These are phyloP conservation scores for Gastrolobium villosum DNA, from an alignment of 306 rosid genomes.

Conservation along the genomic window DNA sequence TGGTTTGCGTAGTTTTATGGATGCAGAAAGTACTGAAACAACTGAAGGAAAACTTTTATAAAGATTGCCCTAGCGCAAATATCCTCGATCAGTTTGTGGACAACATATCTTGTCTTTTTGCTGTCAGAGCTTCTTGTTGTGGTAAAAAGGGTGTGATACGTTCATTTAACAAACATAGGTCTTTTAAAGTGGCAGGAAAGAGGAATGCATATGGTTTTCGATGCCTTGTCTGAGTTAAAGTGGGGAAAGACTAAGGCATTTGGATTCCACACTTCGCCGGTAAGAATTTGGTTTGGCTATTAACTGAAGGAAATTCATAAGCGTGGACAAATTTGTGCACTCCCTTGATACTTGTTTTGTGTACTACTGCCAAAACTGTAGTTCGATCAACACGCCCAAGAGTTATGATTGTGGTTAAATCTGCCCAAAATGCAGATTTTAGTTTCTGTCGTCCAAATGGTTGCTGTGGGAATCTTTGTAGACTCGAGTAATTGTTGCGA, in stretches of 20 bases:
- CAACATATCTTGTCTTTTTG: background rate
- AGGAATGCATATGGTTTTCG: background rate
- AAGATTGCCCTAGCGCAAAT: background rate
- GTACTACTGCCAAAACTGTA: too few species aligned
- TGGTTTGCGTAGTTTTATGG: background rate
- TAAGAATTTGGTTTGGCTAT: background rate
- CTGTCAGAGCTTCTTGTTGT: background rate
- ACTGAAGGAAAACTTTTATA: background rate
- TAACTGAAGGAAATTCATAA: background rate
- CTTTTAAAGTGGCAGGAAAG: background rate
- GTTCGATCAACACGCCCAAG: too few species aligned
- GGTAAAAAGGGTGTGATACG: background rate
- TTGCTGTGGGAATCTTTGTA: too few species aligned
- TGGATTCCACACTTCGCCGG: background rate
- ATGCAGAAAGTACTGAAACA: background rate
- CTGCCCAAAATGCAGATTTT: too few species aligned
- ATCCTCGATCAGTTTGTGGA: background rate
- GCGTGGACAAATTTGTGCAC: background rate
- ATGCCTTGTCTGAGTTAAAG: background rate
- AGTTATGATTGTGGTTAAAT: too few species aligned
- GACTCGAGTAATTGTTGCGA: too few species aligned
- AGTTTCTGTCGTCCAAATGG: too few species aligned
- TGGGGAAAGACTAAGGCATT: background rate
- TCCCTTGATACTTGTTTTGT: background rate
- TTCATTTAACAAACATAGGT: background rate